phyloP scores from a whole-genome alignment of 768 basidiomycete genomes.

The Psilocybe cubensis region DNA sequence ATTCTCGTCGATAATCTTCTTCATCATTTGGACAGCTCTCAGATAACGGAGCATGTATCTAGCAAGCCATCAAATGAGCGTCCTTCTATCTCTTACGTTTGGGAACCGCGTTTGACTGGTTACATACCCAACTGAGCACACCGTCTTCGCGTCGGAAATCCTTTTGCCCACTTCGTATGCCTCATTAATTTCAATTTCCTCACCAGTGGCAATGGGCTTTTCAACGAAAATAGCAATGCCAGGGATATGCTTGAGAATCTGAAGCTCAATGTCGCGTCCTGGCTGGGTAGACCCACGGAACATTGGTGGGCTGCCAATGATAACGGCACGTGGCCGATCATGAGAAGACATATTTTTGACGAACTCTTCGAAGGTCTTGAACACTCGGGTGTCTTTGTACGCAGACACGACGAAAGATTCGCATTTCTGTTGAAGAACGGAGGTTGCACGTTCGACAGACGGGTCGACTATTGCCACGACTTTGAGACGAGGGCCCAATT shows the following conservation, averaged over 20 bases:
- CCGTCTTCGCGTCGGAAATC: constrained; percentile 69
- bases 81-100: too few species aligned
- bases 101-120: not conserved
- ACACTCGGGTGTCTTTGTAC: constrained; percentile 87
- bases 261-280: constrained; percentile 85
- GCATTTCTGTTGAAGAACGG: constrained; percentile 87
- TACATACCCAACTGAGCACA: constrained; percentile 87
- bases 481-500: constrained; percentile 95
- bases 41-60: constrained; percentile 96
- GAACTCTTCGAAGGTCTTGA: constrained; percentile 86
- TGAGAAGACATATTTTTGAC: constrained; percentile 65
- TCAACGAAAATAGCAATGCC: constrained; percentile 90
- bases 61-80: constrained; percentile 5
- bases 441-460: constrained; percentile 75
- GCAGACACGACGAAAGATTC: constrained; percentile 93
- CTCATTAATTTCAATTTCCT: constrained; percentile 65
- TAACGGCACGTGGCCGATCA: constrained; percentile 77
- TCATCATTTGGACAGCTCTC: constrained; percentile 95
- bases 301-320: constrained; percentile 93
- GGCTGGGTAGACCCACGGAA: constrained; percentile 80
- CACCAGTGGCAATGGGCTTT: constrained; percentile 89
- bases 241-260: constrained; percentile 87
- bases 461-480: constrained; percentile 96
- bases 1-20: constrained; percentile 93
- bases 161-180: constrained; percentile 72